Evolutionary conservation across 2,329 filamentous ascomycete genomes (phyloP), one percentile per base, ranked within the genome.

Genomic region (Nectriaceae sp.): DNA sequence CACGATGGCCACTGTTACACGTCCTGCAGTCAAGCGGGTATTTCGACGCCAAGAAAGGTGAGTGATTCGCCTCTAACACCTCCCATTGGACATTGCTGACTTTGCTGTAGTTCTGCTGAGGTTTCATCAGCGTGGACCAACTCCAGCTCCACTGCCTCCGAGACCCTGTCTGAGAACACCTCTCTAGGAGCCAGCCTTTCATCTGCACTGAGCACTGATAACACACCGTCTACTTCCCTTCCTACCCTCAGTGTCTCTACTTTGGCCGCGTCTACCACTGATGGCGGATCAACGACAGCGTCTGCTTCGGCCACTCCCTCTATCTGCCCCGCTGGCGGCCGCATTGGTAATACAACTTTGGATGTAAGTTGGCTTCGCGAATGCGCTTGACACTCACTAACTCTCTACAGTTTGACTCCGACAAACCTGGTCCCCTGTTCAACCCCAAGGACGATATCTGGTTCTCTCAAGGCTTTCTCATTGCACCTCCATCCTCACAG

Each of bases 401-500:
- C 50, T 16, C 13, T 11, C 1, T 31, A 18, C 42, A 74, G 71
- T 74, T 74, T 47, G 70, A 74, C 44, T 57, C 62, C 15, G 48
- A 64, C 4, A 62, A 61, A n/a, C 49, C 63, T 6, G 71, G 71
- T 0, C 70, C 70, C 10, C 58, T 74, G 3, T 70, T 71, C 57
- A 73, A 73, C 19, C 71, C 71, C 1, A 60, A 64, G 16, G 62
- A 68, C 5, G 67, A 70, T 40, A 62, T 73, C 21, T 74, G 71
- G 71, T 74, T 74, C 46, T 73, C 71, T 21, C 62, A 70, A 48
- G 71, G 71, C 2, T 74, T 74, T 46, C 56, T 71, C 5, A 60
- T 73, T 40, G 65, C 65, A 1, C 70, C 71, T 3, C 67, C 67
- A 20, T 66, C 67, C 8, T 57, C 63, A 3, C 59, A 67, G 26